Base-by-base conservation (phyloP, 805 yeast species). In the Metschnikowia picachoensis region DNA sequence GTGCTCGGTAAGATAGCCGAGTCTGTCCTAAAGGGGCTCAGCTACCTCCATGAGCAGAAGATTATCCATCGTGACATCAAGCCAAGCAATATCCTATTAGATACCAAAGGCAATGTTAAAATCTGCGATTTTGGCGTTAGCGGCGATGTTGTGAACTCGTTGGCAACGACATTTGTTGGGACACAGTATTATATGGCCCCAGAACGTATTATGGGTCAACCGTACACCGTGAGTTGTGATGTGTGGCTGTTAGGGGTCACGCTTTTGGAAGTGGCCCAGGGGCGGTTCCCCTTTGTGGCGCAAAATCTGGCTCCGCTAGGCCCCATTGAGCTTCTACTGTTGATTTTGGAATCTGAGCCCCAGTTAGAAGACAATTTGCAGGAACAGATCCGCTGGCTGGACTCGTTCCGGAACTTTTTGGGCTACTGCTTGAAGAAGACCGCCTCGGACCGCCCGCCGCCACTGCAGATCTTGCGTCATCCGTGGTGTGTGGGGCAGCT, bases 161-260 rank as follows among this genome's bases (percentile, higher is more conserved):
- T 94, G 39, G 98, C 98, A 1, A 88, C 96, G 1, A 94, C 99
- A 0, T 94, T 91, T 61, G 94, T 97, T 0, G 99, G 99, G 2
- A 94, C 99, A 0, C 91, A 96, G 10, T 92, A 88, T 62, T 94
- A 94, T 65, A 94, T 94, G 99, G 98, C 99, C 0, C 99, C 99
- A 0, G 99, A 94, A 65, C 77, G 99, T 57, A 92, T 94, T 42
- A 87, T 87, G 70, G 97, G 97, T 28, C 92, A 89, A 60, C 94
- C 97, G 1, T 94, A 94, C 61, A 85, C 96, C 10, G 97, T 92
- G 3, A 87, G 96, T 4, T 84, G 95, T 58, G 99, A 94, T 62
- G 92, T 94, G 13, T 94, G 99, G 99, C 90, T 97, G 1, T 68
- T 94, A 30, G 99, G 99, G 0, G 72, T 94, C 36, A 91, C 98